phyloP scores from a whole-genome alignment of 75 land plant species.

The Pinus albicaulis region DNA sequence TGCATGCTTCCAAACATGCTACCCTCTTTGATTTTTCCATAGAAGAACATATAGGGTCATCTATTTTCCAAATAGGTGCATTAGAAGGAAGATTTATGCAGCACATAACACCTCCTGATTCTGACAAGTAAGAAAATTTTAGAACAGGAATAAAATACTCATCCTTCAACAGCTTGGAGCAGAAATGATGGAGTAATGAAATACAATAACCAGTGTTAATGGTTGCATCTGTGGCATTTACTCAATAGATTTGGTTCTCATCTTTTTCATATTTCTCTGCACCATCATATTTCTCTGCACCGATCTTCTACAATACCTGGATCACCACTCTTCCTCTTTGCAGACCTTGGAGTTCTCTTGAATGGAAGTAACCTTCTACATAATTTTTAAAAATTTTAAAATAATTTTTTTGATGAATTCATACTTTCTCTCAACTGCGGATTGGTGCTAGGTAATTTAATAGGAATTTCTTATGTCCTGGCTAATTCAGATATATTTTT shows the following conservation, averaged over 20 bases:
- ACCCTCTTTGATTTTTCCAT: slow-evolving; percentile 64
- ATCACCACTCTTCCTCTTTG: too few relatives aligned
- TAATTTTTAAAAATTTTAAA: too few relatives aligned
- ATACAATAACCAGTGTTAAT: slow-evolving; percentile 69
- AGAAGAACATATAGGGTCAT: slow-evolving; percentile 51
- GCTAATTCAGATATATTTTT: too few relatives aligned
- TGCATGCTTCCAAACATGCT: slow-evolving; percentile 83
- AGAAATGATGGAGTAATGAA: slow-evolving; percentile 81
- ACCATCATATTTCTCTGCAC: too few relatives aligned
- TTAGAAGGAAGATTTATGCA: slow-evolving; percentile 68
- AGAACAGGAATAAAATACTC: slow-evolving; percentile 69
- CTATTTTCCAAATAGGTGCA: slow-evolving; percentile 60
- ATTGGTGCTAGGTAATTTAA: too few relatives aligned
- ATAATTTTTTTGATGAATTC: too few relatives aligned
- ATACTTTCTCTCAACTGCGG: too few relatives aligned
- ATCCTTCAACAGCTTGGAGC: slow-evolving; percentile 50
- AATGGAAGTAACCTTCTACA: too few relatives aligned
- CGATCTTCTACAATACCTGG: too few relatives aligned
- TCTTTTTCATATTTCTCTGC: slow-evolving; percentile 23
- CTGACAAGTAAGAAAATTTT: slow-evolving; percentile 46
- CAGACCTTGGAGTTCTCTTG: too few relatives aligned
- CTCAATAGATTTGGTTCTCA: slow-evolving; percentile 55
- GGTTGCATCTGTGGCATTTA: slow-evolving; percentile 76
- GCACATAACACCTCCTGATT: slow-evolving; percentile 56
- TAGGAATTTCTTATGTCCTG: too few relatives aligned